Base-by-base conservation (phyloP, 768 basidiomycete species). In the Hygrophoropsis aurantiaca region DNA sequence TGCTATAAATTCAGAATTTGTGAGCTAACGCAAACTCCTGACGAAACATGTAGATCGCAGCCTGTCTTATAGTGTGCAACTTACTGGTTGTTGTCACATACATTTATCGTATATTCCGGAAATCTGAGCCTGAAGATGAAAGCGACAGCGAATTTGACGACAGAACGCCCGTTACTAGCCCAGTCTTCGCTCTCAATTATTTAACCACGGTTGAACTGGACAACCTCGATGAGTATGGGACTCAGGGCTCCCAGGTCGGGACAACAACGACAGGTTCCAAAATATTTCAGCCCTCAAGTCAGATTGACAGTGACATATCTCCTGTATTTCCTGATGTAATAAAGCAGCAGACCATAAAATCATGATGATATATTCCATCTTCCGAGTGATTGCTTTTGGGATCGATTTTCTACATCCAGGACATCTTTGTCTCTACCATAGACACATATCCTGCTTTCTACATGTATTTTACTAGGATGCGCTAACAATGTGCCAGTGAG, bases 71-170 rank as follows among this genome's bases (percentile, higher is more conserved):
- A 5, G 49, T 52, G 7, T 61, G 58, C 42, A 59, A 63, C 18
- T 35, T 64, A 2, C 49, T 61, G 18, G 53, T 63, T 26, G 42
- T 63, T 18, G 53, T 40, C 35, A 64, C 62, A 6, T 54, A 62
- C 27, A 23, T 61, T 32, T 61, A 64, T 44, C 55, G 62, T 16
- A 36, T 52, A 11, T 34, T 62, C 6, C 34, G 51, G 23, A 40
- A 35, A 21, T 39, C 46, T 2, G 46, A 47, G 18, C 21, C 39
- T 15, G 46, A 47, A 33, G 40, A 51, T 46, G 38, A 57, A 56
- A 47, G 49, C 49, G 15, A 56, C 26, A 18, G 27, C 27, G 7
- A 30, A 6, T 30, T 13, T 13, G 13, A 30, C 27, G 27, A 30
- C 42, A 11, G 15, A 6, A 35, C 9, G 11, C 38, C 21, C 19